Evolutionary conservation across 2,329 filamentous ascomycete species (phyloP).

Genomic region (Talaromyces islandicus): DNA sequence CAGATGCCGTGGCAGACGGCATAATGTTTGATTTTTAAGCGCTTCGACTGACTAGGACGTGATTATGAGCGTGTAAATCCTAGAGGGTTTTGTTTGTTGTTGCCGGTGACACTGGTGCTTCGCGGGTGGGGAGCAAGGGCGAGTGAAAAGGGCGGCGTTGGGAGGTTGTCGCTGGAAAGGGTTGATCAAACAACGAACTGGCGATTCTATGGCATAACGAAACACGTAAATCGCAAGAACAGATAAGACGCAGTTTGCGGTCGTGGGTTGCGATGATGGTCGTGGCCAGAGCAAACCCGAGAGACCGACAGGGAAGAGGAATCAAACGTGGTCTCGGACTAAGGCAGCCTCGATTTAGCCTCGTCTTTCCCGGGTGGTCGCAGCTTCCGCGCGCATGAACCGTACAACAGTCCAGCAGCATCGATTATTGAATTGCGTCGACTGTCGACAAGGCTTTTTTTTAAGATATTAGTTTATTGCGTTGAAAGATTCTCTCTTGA

Average conservation of each 20-base stretch:
- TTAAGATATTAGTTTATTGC: too few relatives aligned
- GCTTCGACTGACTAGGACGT: background rate
- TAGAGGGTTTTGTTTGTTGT: background rate
- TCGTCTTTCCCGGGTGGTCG: background rate
- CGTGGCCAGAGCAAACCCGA: background rate
- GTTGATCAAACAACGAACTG: background rate
- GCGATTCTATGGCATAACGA: background rate
- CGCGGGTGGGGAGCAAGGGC: background rate
- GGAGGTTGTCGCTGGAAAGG: background rate
- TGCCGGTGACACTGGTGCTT: background rate
- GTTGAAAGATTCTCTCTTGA: background rate
- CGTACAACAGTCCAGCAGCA: background rate
- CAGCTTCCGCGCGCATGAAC: background rate
- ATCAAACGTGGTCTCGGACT: background rate
- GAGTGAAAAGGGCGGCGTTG: background rate
- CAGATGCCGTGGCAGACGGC: conserved; percentile 42
- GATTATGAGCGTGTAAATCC: background rate
- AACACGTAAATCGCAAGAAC: background rate
- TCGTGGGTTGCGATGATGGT: background rate
- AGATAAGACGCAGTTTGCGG: background rate
- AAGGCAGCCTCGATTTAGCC: background rate
- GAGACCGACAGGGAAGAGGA: background rate
- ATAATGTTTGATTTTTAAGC: conserved; percentile 16
- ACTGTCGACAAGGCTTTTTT: background rate
- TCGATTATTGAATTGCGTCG: background rate